Evolutionary conservation across 805 yeast species (phyloP), one percentile per base, ranked within the genome.

Genomic region (Lipomyces chichibuensis): DNA sequence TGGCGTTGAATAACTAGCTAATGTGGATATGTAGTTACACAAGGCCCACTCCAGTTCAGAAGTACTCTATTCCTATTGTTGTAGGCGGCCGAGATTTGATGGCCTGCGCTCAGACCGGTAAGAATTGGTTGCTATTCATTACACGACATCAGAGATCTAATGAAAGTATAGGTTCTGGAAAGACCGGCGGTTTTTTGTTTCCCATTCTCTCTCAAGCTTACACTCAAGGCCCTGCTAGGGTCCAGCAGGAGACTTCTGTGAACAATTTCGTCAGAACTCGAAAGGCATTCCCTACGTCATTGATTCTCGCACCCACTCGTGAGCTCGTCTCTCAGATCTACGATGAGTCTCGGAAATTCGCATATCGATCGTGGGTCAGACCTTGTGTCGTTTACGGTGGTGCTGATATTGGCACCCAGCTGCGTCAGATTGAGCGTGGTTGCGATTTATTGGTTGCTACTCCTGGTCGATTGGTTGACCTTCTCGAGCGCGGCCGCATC

Each of bases 181-280:
- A 95, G 84, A 95, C 99, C 78, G 99, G 98, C 85, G 99, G 99
- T 73, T 95, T 95, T 86, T 84, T 95, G 78, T 95, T 95, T 90
- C 99, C 99, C 71, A 97, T 95, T 64, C 85, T 95, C 75, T 90
- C 97, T 59, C 92, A 92, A 83, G 90, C 96, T 69, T 95, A 89
- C 82, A 83, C 86, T 79, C 86, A 84, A 75, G 99, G 99, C 63
- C 99, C 99, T 65, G 84, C 91, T 66, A 57, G 64, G 13, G 77
- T 80, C 55, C 81, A 84, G 52, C 84, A 86, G 62, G 84, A 80
- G 66, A 70, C 70, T 33, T 57, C 69, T 25, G 73, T 73, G 52
- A 59, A 43, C 62, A 66, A 69, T 54, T 76, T 75, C 64, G 84
- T 88, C 43, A 85, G 87, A 76, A 66, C 67, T 62, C 86, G 87